Evolutionary conservation across 371 early-diverging fungal species (phyloP).

Genomic region (Mortierella sp.): DNA sequence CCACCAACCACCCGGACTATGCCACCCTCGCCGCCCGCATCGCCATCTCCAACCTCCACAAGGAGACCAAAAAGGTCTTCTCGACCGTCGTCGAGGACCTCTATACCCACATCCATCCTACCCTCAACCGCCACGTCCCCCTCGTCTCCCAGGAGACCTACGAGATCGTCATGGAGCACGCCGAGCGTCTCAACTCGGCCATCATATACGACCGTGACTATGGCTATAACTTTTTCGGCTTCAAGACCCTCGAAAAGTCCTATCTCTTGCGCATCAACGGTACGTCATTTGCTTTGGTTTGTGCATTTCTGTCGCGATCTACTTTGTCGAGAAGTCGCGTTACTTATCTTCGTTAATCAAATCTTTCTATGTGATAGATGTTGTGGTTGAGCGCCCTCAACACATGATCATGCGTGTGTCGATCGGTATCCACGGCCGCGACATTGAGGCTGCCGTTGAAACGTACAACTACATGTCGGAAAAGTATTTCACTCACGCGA

Average conservation of each 20-base stretch:
- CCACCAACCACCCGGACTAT: slow-evolving; percentile 99
- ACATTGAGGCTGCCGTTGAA: slow-evolving; percentile 95
- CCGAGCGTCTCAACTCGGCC: slow-evolving; percentile 89
- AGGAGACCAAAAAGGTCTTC: slow-evolving; percentile 95
- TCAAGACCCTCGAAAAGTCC: slow-evolving; percentile 98
- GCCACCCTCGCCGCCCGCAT: slow-evolving; percentile 98
- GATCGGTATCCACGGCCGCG: slow-evolving; percentile 96
- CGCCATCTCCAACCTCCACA: slow-evolving; percentile 97
- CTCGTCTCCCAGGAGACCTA: slow-evolving; percentile 89
- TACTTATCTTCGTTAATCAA: background rate
- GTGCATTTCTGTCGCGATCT: background rate
- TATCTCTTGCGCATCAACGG: slow-evolving; percentile 94
- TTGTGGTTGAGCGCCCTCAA: slow-evolving; percentile 97
- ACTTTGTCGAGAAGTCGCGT: background rate
- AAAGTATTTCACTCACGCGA: slow-evolving; percentile 98
- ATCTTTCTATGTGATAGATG: slow-evolving; percentile 17
- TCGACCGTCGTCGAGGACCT: slow-evolving; percentile 92
- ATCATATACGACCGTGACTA: slow-evolving; percentile 98
- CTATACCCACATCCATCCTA: slow-evolving; percentile 91
- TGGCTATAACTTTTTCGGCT: slow-evolving; percentile 98
- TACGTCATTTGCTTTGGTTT: slow-evolving; percentile 24
- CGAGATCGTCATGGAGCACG: slow-evolving; percentile 80
- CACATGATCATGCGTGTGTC: slow-evolving; percentile 99
- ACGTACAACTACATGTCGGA: slow-evolving; percentile 98
- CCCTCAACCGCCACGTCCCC: slow-evolving; percentile 84